Base-by-base conservation (phyloP, 352 stramenopile species). In the Thraustotheca clavata region DNA sequence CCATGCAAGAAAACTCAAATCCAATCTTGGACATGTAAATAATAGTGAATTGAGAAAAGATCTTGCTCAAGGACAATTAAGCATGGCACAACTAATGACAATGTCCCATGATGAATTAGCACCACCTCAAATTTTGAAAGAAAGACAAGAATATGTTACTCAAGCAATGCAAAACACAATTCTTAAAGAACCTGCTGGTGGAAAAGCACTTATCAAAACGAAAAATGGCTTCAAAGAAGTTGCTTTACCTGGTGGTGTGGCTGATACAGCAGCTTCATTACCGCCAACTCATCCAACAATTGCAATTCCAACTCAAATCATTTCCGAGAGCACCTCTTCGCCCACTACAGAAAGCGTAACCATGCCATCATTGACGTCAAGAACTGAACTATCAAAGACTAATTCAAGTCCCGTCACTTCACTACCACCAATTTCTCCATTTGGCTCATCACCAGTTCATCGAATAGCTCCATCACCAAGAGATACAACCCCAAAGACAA, bases 21-120 rank as follows among this genome's bases (percentile, higher is more conserved):
- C n/a, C 11, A 54, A 34, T 9, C 18, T 65, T 12, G n/a, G 9
- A 1, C 43, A 20, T 9, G 11, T 31, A 29, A 4, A n/a, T 6
- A 65, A 65, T 20, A 26, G 41, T 11, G 7, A 36, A 12, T 22
- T 65, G 22, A 40, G 57, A 4, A 26, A 43, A 9, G 27, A 65
- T 9, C 31, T 65, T n/a, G 24, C 24, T 9, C 5, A 18, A 3
- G 57, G 47, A 27, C 6, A 14, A 3, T 29, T 65, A 31, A 16
- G 41, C 0, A 18, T 46, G 22, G 36, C 46, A 32, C 5, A 26
- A 18, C 27, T 65, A 31, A 20, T 65, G 57, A 55, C 57, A 20
- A 65, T 65, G 57, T 54, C 35, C 14, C 39, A 55, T 12, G 57
- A 65, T 35, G 57, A 54, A 0, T n/a, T 65, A n/a, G 57, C 57